Conservation (phyloP, 208 protist genomes). For the Crithidia brevicula region DNA sequence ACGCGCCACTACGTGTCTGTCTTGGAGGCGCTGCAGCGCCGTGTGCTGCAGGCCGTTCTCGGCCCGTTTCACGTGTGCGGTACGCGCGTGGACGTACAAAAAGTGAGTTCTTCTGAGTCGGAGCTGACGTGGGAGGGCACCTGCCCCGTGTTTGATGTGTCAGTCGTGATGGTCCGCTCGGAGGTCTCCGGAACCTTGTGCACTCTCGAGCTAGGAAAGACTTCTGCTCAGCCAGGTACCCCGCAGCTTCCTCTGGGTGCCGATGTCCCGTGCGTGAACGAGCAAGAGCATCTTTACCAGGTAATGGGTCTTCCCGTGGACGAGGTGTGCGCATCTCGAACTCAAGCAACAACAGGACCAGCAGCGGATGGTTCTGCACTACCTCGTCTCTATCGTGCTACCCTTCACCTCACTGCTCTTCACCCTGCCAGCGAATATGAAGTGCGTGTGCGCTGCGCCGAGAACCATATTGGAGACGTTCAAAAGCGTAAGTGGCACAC, state of each 20-base stretch:
- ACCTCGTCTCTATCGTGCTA: slow-evolving; percentile 4
- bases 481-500: slow-evolving; percentile 8
- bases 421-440: slow-evolving; percentile 5
- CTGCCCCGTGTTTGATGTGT: background rate
- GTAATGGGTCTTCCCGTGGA: background rate
- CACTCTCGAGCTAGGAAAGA: too few species aligned
- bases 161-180: background rate
- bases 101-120: background rate
- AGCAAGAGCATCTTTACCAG: background rate
- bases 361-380: background rate
- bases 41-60: slow-evolving; percentile 2
- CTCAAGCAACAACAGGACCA: background rate
- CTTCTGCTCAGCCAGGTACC: too few species aligned
- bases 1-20: background rate
- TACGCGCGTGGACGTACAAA: background rate
- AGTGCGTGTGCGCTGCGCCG: slow-evolving; percentile 2
- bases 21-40: slow-evolving; percentile 10
- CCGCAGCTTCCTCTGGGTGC: too few species aligned
- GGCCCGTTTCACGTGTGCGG: slow-evolving; percentile 22
- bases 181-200: background rate
- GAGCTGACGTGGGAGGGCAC: slow-evolving; percentile 23
- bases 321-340: too few species aligned
- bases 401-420: slow-evolving; percentile 3
- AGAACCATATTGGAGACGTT: slow-evolving; percentile 5
- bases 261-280: too few species aligned